These are phyloP conservation scores for Wallacemonas rigidus DNA, from an alignment of 208 protist species.

Conservation along the genomic window DNA sequence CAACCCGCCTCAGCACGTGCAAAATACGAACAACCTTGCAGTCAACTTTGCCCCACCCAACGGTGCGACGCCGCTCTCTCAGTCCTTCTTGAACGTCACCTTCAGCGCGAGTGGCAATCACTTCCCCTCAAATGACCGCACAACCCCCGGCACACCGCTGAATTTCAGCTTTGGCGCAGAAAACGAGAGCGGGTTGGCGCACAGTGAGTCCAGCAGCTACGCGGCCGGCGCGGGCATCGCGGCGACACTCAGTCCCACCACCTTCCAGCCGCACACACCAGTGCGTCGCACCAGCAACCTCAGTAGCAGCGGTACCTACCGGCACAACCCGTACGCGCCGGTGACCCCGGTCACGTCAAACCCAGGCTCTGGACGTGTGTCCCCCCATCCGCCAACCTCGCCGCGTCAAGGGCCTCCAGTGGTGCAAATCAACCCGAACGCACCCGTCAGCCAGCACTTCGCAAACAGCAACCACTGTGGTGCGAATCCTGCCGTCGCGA, in stretches of 20 bases:
- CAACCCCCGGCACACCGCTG: slow-evolving; percentile 37
- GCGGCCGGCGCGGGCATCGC: slow-evolving; percentile 9
- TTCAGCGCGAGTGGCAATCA: slow-evolving; percentile 34
- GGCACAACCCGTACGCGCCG: slow-evolving; percentile 71
- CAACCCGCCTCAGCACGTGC: neutral
- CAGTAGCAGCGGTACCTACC: slow-evolving; percentile 46
- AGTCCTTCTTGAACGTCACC: slow-evolving; percentile 42
- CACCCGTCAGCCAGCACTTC: slow-evolving; percentile 13
- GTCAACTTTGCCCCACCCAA: neutral
- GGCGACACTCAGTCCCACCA: slow-evolving; percentile 12
- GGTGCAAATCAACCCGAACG: neutral
- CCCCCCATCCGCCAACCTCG: neutral
- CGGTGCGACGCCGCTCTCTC: slow-evolving; percentile 3
- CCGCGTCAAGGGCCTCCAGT: neutral
- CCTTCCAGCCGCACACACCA: slow-evolving; percentile 26
- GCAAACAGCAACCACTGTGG: neutral
- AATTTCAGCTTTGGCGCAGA: slow-evolving; percentile 50
- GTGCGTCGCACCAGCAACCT: slow-evolving; percentile 41
- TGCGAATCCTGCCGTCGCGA: neutral
- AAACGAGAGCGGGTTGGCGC: slow-evolving; percentile 20
- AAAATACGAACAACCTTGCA: slow-evolving; percentile 4
- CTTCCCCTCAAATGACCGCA: slow-evolving; percentile 30
- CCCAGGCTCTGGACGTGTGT: slow-evolving; percentile 13
- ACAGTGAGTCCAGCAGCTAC: slow-evolving; percentile 16
- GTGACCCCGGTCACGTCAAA: slow-evolving; percentile 42